Evolutionary conservation across 2,329 filamentous ascomycete genomes (phyloP), one percentile per base, ranked within the genome.

Genomic region (Pleurostoma richardsiae): DNA sequence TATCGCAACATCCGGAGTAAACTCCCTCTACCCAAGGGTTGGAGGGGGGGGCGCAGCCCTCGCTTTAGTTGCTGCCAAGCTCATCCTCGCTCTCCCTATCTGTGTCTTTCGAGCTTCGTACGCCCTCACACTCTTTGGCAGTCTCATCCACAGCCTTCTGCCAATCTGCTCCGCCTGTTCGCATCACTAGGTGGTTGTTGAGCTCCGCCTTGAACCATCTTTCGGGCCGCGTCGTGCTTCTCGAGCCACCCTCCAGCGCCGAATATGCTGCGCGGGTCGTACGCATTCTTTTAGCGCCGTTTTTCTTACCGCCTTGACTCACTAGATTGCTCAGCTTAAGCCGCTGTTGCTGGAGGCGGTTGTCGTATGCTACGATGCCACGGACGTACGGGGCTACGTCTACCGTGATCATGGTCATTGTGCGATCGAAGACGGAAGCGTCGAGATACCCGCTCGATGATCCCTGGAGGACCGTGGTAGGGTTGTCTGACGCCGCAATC

Each of bases 351-450:
- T 90, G 85, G 1, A 94, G 76, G 1, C 74, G 75, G 26, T 82
- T 70, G 56, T 97, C 92, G 59, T 85, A 87, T 0, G 83, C 75
- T 2, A 92, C 83, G 49, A 99, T 97, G 36, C 78, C 76, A 8
- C 95, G 86, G n/a, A 97, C 80, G 62, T 89, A 97, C 0, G 95
- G 94, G 0, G 90, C 91, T 2, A 97, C 73, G 52, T 99, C 94
- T 10, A 85, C 70, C 0, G 80, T 76, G 30, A 96, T 80, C 26
- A 84, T 71, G 1, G 66, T 63, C 56, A 86, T 69, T 0, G 82
- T 82, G 40, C 87, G 81, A 56, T 96, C 90, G 54, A 96, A 90
- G 0, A 86, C 82, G 0, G 88, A 91, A 0, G 86, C 75, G 31
- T 82, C 79, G 1, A 90, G 72, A 40, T 71, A 71, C 19, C 66